Evolutionary conservation across 2,329 filamentous ascomycete species (phyloP).

Genomic region (Pseudogymnoascus destructans): DNA sequence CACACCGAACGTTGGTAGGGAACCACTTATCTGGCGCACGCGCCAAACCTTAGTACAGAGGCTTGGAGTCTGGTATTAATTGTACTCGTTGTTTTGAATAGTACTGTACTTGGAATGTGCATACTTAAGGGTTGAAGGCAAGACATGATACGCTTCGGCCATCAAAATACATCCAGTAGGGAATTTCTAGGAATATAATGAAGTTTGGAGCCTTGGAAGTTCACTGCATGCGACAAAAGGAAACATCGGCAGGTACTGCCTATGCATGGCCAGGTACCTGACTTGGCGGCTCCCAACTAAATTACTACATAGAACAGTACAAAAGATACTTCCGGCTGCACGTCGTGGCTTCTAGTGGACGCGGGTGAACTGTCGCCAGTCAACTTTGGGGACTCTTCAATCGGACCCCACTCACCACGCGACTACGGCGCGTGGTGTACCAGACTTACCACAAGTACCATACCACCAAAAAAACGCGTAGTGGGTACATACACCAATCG

Average conservation of each 20-base stretch:
- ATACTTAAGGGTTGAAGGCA: background rate
- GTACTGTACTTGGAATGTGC: background rate
- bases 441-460: background rate
- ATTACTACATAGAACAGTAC: background rate
- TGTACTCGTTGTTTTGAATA: background rate
- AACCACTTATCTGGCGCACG: constrained; percentile 6
- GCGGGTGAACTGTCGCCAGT: background rate
- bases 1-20: background rate
- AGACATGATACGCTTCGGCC: background rate
- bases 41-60: background rate
- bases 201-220: background rate
- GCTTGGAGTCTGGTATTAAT: background rate
- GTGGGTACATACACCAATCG: background rate
- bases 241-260: constrained; percentile 3
- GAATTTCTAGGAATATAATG: background rate
- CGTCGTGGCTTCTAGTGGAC: background rate
- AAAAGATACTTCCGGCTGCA: constrained; percentile 4
- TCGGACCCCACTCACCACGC: background rate
- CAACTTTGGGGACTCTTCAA: background rate
- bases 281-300: constrained; percentile 1
- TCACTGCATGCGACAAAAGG: constrained; percentile 6
- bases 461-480: background rate
- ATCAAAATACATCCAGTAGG: background rate
- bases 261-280: constrained; percentile 2
- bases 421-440: background rate